Base-by-base conservation (phyloP, 2,329 filamentous ascomycete species). In the Knoxdaviesia capensis region DNA sequence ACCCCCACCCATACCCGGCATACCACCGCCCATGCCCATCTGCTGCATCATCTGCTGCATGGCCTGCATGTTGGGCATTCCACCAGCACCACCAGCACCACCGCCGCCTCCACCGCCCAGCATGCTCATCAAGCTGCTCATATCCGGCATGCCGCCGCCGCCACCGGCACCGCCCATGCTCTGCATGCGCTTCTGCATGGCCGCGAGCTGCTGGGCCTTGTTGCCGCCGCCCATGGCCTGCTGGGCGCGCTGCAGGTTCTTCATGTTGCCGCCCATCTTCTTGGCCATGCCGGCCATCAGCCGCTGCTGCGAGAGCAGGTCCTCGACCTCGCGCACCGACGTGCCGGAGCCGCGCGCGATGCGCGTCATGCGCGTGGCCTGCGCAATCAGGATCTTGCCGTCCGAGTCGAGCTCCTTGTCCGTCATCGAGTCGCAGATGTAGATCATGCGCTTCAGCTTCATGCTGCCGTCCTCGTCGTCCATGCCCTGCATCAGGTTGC, bases 281-380 rank as follows among this genome's bases (percentile, higher is more conserved):
- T 96, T 98, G 40, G 90, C 90, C 86, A 98, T 94, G 45, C 84
- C 84, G 1, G 85, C 83, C 90, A 98, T 98, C 82, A 96, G 94
- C 51, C 84, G 79, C 58, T 96, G 88, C 61, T 98, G 90, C 0
- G 87, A 94, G n/a, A 98, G 71, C 6, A 98, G 67, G 54, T 98
- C 90, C 59, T 98, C 90, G 10, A 98, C 86, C 58, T 98, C 90
- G 29, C 71, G 74, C 2, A 98, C 90, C 35, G 74, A 83, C 1
- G 90, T 96, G 32, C 90, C 90, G 5, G 82, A 90, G 0, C 90
- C 90, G 41, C 78, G 74, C 0, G 90, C 90, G 40, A 98, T 79
- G 34, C 90, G 74, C 10, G 87, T 94, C 77, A 96, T 93, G 36
- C 90, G 75, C 9, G 81, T 83, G 1, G 90, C 90, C 55, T 96